Evolutionary conservation across 164 flowering plant genomes (phyloP).

Genomic region (Nelumbo lutea): DNA sequence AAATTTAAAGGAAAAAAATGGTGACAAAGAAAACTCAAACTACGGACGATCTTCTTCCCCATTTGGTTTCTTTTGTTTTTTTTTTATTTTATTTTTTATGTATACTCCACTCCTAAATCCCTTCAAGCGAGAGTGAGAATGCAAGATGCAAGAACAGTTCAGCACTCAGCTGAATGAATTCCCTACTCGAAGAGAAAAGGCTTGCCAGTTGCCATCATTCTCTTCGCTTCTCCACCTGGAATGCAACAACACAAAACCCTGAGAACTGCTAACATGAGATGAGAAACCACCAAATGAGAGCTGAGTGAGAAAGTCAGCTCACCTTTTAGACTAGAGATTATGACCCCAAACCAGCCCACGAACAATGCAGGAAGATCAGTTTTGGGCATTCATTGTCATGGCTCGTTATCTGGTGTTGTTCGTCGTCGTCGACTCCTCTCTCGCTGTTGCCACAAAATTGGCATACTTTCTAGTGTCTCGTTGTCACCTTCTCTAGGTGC

Average conservation of each 20-base stretch:
- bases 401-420: slow-evolving; percentile 40
- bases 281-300: background rate
- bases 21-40: no score
- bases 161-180: background rate
- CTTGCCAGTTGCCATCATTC: background rate
- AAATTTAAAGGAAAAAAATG: no score
- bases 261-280: background rate
- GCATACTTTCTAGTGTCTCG: slow-evolving; percentile 39
- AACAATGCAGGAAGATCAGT: background rate
- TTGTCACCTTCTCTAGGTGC: slow-evolving; percentile 42
- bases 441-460: slow-evolving; percentile 30
- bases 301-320: background rate
- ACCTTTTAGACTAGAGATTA: slow-evolving; percentile 5
- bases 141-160: background rate
- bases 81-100: no score
- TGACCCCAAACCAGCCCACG: background rate
- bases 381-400: slow-evolving; percentile 4
- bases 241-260: background rate
- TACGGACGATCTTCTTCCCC: no score
- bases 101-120: no score
- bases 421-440: slow-evolving; percentile 30
- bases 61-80: no score
- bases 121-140: no score
- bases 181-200: background rate
- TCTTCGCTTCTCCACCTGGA: background rate